These are phyloP conservation scores for Verticillium klebahnii DNA, from an alignment of 2,329 filamentous ascomycete species.

Conservation along the genomic window DNA sequence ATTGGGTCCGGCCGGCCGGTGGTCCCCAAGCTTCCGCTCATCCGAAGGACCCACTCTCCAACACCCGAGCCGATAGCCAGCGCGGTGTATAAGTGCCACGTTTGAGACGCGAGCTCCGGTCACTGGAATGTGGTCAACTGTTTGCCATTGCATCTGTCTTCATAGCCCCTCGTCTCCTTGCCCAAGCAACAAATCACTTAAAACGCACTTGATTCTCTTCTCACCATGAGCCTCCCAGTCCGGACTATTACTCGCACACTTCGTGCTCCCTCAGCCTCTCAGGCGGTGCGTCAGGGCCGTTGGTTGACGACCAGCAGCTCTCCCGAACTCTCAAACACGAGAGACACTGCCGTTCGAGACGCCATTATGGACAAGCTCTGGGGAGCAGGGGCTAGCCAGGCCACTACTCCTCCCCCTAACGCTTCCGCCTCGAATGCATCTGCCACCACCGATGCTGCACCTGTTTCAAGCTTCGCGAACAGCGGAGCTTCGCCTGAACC, in stretches of 20 bases:
- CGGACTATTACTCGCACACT: neutral
- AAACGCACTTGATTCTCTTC: neutral
- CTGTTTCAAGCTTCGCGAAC: neutral
- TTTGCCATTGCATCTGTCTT: too few species aligned
- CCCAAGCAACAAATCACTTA: too few species aligned
- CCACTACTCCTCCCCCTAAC: neutral
- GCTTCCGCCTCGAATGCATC: neutral
- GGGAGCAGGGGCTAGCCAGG: neutral
- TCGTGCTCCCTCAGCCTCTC: neutral
- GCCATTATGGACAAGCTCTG: slow-evolving; percentile 4
- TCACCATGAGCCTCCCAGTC: neutral
- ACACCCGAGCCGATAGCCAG: neutral
- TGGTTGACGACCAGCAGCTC: neutral
- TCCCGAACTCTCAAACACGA: neutral
- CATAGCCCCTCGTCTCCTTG: neutral
- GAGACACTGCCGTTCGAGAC: neutral
- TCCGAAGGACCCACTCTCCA: neutral
- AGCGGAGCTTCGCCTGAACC: neutral
- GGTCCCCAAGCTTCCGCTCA: slow-evolving; percentile 1
- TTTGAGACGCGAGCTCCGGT: neutral
- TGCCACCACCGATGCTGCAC: neutral
- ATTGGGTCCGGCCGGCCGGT: slow-evolving; percentile 1
- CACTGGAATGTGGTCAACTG: neutral
- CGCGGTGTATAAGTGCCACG: neutral
- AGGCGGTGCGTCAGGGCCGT: neutral